Evolutionary conservation across 352 stramenopile genomes (phyloP), one percentile per base, ranked within the genome.

Genomic region (Globisporangium irregulare): DNA sequence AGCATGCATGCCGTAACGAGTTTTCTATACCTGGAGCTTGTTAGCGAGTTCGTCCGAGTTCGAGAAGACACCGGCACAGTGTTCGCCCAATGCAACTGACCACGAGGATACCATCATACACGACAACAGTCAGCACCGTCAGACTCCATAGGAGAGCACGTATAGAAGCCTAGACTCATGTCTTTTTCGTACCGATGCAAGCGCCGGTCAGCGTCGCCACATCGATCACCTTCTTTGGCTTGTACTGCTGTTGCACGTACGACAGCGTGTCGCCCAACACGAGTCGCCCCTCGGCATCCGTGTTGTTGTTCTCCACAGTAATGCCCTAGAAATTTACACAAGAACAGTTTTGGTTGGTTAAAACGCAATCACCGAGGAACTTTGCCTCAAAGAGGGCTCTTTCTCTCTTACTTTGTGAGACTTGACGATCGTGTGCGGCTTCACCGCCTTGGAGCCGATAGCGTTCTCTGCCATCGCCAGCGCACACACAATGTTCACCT

Each of bases 251-350:
- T 76, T 97, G 82, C 64, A 97, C 77, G 70, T 94, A 96, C 62
- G 92, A 93, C 63, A 98, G 81, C 55, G 91, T 79, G 62, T 98
- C 94, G 27, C 80, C 93, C 34, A 98, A 81, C 62, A 97, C 91
- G 32, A 98, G 78, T 6, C 93, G 89, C 0, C 94, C 94, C 70
- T 98, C 94, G 29, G 94, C 94, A 62, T 98, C 94, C 58, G 92
- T 97, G 68, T 97, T 97, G 79, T 90, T 95, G 72, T 97, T 93
- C 64, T 97, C 90, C 41, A 97, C 91, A n/a, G 86, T 96, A 58
- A 93, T 86, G 24, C 90, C 90, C 76, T 82, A 32, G 27, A 32
- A 32, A 32, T 32, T 32, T 32, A 32, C 27, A 32, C 27, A 32
- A 32, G 27, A 32, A 32, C 27, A 32, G 27, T 32, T 32, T 32